Conservation (phyloP, 306 rosid species). For the Fragaria ananassa region DNA sequence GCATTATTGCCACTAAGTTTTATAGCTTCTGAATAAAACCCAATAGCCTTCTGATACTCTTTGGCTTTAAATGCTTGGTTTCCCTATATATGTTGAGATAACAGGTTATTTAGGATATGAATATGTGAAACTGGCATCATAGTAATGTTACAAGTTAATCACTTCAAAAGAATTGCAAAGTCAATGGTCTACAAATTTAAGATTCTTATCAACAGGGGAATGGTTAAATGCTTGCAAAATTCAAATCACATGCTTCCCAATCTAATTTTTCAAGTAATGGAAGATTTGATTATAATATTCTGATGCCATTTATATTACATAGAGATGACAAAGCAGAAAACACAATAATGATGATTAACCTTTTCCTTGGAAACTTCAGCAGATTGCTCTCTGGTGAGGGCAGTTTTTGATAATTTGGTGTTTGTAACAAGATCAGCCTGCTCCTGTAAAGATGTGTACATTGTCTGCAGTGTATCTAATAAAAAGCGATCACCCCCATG, state of each 20-base stretch:
- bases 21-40: constrained; percentile 85
- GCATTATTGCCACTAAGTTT: constrained; percentile 71
- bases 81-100: constrained; percentile 47
- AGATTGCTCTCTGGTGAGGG: constrained; percentile 66
- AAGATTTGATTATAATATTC: not conserved
- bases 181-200: not conserved
- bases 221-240: not conserved
- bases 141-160: not conserved
- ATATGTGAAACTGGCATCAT: constrained; percentile 8
- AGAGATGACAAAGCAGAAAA: not conserved
- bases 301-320: not conserved
- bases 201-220: not conserved
- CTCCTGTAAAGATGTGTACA: constrained; percentile 70
- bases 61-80: constrained; percentile 89
- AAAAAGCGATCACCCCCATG: constrained; percentile 95
- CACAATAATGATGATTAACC: constrained; percentile 36
- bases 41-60: constrained; percentile 90
- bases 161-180: not conserved
- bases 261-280: not conserved
- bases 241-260: not conserved
- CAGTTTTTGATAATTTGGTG: constrained; percentile 58
- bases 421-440: constrained; percentile 68
- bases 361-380: constrained; percentile 93
- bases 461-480: constrained; percentile 63
- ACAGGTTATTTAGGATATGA: not conserved